phyloP scores from a whole-genome alignment of 129 eudicot species.

The Silybum marianum region DNA sequence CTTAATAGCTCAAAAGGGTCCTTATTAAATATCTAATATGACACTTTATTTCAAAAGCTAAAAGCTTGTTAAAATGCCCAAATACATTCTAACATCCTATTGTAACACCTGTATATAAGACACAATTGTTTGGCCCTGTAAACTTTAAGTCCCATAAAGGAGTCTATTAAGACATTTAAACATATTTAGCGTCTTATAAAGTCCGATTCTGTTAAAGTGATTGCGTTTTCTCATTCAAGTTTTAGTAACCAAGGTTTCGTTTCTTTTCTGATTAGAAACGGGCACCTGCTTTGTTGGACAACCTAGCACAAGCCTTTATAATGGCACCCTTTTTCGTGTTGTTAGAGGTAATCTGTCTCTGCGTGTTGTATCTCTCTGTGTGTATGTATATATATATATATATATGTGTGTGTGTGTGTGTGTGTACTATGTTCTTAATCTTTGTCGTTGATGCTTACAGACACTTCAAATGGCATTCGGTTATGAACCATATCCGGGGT shows the following conservation, averaged over 20 bases:
- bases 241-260: not conserved
- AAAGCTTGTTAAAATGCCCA: not conserved
- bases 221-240: not conserved
- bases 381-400: not conserved
- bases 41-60: too few relatives aligned
- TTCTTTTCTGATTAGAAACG: conserved; percentile 62
- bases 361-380: not conserved
- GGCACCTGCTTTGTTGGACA: conserved; percentile 91
- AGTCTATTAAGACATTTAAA: not conserved
- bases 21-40: too few relatives aligned
- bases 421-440: not conserved
- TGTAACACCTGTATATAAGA: not conserved
- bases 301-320: conserved; percentile 78
- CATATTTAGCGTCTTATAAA: not conserved
- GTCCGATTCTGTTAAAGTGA: not conserved
- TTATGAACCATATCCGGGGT: conserved; percentile 95
- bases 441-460: conserved; percentile 38
- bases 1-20: too few relatives aligned
- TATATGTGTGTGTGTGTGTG: not conserved
- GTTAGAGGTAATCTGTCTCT: conserved; percentile 64
- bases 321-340: conserved; percentile 95
- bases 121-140: not conserved
- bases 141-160: too few relatives aligned
- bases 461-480: conserved; percentile 58
- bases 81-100: not conserved